phyloP scores from a whole-genome alignment of 163 green algal species.

The Scenedesmus sp. region DNA sequence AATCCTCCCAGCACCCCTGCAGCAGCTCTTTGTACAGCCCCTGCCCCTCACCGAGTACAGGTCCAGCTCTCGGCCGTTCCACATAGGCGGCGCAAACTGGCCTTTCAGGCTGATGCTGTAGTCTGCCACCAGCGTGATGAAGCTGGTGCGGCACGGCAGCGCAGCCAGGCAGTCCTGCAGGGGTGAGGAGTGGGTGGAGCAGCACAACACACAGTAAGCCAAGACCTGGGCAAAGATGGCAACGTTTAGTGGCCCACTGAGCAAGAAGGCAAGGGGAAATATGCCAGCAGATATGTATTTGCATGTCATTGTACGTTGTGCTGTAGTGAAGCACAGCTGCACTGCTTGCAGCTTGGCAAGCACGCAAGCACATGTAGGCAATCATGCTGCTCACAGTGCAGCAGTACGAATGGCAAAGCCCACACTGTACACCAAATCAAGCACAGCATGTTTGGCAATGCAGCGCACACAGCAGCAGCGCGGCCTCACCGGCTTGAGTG shows the following conservation, averaged over 20 bases:
- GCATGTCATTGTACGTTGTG: not conserved
- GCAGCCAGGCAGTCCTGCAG: slow-evolving; percentile 32
- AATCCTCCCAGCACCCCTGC: not conserved
- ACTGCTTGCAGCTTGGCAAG: not conserved
- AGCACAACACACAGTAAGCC: no score
- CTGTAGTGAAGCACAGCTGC: not conserved
- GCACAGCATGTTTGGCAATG: no score
- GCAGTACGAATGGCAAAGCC: not conserved
- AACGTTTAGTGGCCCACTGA: no score
- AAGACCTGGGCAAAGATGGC: no score
- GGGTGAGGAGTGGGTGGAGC: not conserved
- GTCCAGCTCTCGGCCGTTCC: slow-evolving; percentile 29
- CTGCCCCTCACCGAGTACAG: slow-evolving; percentile 37
- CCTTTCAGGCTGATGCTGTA: slow-evolving; percentile 12
- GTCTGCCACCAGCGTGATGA: slow-evolving; percentile 9
- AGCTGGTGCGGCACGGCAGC: slow-evolving; percentile 7
- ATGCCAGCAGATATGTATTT: no score
- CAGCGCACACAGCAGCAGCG: not conserved
- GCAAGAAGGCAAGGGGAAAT: no score
- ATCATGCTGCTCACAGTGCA: not conserved
- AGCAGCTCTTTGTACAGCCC: not conserved
- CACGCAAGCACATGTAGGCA: not conserved
- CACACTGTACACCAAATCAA: not conserved
- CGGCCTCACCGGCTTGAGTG: slow-evolving; percentile 23
- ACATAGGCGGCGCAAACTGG: not conserved